Conservation (phyloP, 1,139 yeast species). For the Geotrichum phurueaensis region DNA sequence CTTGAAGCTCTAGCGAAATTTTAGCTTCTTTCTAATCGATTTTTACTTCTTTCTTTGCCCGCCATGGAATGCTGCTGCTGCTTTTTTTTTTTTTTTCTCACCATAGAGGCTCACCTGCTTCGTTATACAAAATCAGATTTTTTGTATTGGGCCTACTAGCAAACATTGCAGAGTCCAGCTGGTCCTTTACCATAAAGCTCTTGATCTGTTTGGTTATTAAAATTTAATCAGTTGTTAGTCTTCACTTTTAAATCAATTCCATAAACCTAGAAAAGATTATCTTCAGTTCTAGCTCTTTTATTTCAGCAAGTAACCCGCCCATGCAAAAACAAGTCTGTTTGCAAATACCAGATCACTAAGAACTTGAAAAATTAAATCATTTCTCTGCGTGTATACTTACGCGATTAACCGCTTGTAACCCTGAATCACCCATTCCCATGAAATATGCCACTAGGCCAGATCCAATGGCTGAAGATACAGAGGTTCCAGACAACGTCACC, state of each 20-base stretch:
- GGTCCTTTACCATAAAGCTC: slow-evolving; percentile 23
- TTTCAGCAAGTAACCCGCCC: too few species aligned
- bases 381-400: slow-evolving; percentile 19
- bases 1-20: too few species aligned
- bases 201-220: slow-evolving; percentile 15
- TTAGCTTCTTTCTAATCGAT: too few species aligned
- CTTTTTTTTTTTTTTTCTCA: slow-evolving; percentile 20
- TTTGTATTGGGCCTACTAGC: slow-evolving; percentile 36
- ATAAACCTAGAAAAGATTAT: not conserved
- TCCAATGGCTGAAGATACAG: slow-evolving; percentile 81
- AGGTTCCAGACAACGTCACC: slow-evolving; percentile 66
- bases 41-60: not conserved
- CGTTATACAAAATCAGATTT: slow-evolving; percentile 39
- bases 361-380: not conserved
- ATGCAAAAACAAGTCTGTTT: not conserved
- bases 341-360: not conserved
- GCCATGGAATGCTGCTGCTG: slow-evolving; percentile 15
- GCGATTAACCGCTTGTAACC: slow-evolving; percentile 39
- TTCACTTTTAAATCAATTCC: not conserved
- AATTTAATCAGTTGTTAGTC: not conserved
- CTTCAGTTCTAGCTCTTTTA: too few species aligned
- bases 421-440: slow-evolving; percentile 54
- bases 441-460: slow-evolving; percentile 66
- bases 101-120: slow-evolving; percentile 39
- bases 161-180: slow-evolving; percentile 31